Base-by-base conservation (phyloP, 805 yeast genomes). In the Jamesozyma hellenica region DNA sequence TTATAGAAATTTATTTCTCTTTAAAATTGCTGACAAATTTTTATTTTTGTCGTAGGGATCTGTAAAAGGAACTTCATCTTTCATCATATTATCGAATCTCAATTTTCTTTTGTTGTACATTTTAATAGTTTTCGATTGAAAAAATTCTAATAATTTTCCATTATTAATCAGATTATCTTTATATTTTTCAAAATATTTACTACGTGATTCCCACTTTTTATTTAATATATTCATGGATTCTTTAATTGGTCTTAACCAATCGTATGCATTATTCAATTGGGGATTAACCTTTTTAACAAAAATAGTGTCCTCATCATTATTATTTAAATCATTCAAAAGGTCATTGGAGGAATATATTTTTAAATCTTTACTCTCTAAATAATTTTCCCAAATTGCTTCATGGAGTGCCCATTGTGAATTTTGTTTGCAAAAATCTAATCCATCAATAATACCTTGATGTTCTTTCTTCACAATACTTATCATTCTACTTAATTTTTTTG, bases 311-410 rank as follows among this genome's bases (percentile, higher is more conserved):
- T 29, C 17, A 13, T 9, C 16, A 29, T n/a, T n/a, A 9, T n/a
- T 32, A 21, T 28, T 21, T 23, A 14, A 15, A 21, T 28, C 30
- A 14, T 21, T 21, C 27, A 23, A 19, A 19, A 15, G 8, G 14
- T 18, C 17, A 13, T 19, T 23, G 28, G 30, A 9, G 9, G 26
- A 14, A 37, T 15, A 32, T 2, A 4, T n/a, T 5, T 19, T 15
- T n/a, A 36, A 14, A 9, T 23, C 29, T 1, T 43, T 43, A 6
- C 44, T 39, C 18, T 40, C 43, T 13, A 55, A 27, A 18, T 33
- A 39, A 16, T 51, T 44, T 39, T 60, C 64, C 64, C 64, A 60
- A 4, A 42, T 33, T 12, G 60, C 61, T 34, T 60, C 64, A 29
- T 51, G 48, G 15, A 46, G 11, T 3, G 60, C 61, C 60, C 60